Percentiles rank a stretch among this genome's conserved stretches.
These are phyloP conservation scores for Pleurotus citrinopileatus DNA, from an alignment of 768 basidiomycete species.

Conservation along the genomic window DNA sequence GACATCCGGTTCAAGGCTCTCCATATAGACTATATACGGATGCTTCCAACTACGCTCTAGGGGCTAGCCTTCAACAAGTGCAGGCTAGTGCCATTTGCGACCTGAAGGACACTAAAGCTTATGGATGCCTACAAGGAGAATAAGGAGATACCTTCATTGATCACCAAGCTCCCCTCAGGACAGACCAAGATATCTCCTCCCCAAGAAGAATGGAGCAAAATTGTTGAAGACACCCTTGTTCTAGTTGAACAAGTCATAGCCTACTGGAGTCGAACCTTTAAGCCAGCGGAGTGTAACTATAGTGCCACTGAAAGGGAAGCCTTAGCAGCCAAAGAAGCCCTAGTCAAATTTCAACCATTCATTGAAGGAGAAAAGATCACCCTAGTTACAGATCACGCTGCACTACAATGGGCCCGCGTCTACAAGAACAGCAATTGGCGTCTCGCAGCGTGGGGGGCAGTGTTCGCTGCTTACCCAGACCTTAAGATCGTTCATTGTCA, in stretches of 20 bases:
- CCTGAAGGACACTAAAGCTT: constrained; percentile 24
- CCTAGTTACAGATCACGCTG: constrained; percentile 22
- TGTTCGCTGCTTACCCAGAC: constrained; percentile 27
- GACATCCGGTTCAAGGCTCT: constrained; percentile 22
- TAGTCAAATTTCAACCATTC: constrained; percentile 31
- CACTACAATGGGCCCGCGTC: constrained; percentile 20
- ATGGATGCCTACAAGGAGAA: constrained; percentile 19
- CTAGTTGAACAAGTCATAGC: constrained; percentile 26
- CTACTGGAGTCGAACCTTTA: constrained; percentile 26
- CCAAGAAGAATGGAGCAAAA: constrained; percentile 15
- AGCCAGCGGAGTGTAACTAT: constrained; percentile 26
- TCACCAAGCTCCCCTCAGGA: constrained; percentile 18
- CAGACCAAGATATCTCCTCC: constrained; percentile 15
- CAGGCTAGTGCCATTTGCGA: constrained; percentile 25
- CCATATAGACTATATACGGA: constrained; percentile 36
- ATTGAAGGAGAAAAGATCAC: constrained; percentile 30
- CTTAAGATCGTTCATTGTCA: constrained; percentile 29
- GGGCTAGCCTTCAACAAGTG: constrained; percentile 28
- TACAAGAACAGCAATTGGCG: constrained; percentile 22
- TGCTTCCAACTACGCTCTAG: constrained; percentile 27
- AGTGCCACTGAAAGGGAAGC: constrained; percentile 30
- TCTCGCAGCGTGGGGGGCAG: constrained; percentile 27
- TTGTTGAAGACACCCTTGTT: constrained; percentile 22
- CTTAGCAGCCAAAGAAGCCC: constrained; percentile 22
- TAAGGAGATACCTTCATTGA: constrained; percentile 20